These are phyloP conservation scores for Neocucurbitaria cava DNA, from an alignment of 2,329 filamentous ascomycete genomes.

Conservation along the genomic window DNA sequence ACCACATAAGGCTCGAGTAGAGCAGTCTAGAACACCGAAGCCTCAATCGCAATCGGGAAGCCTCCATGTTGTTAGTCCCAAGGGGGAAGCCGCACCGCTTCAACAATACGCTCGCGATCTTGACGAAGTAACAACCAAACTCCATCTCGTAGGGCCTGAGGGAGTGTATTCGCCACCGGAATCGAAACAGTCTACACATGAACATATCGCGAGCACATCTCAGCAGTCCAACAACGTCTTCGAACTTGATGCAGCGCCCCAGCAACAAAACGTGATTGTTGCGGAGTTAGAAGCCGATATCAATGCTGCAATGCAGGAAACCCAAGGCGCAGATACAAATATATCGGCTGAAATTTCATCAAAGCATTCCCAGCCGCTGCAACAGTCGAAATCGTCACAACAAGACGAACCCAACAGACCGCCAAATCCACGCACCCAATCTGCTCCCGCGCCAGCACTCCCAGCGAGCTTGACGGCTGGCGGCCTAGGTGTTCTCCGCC, in stretches of 20 bases:
- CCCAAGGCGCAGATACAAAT: background rate
- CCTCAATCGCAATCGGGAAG: background rate
- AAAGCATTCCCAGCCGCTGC: slow-evolving; percentile 7
- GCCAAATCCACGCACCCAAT: slow-evolving; percentile 7
- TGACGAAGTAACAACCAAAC: background rate
- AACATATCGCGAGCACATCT: background rate
- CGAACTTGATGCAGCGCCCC: slow-evolving; percentile 19
- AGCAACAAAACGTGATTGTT: slow-evolving; percentile 10
- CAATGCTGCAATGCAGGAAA: slow-evolving; percentile 1
- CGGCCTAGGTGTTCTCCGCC: slow-evolving; percentile 6
- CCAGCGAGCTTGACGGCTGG: slow-evolving; percentile 32
- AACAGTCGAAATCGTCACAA: too few relatives aligned
- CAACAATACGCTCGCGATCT: slow-evolving; percentile 1
- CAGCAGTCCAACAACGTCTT: slow-evolving; percentile 4
- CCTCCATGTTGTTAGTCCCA: slow-evolving; percentile 2
- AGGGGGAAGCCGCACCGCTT: background rate
- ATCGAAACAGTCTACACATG: background rate
- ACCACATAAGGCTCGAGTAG: background rate
- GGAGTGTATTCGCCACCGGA: slow-evolving; percentile 4
- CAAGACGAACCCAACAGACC: background rate
- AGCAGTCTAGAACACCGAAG: slow-evolving; percentile 1
- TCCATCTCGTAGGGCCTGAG: slow-evolving; percentile 9
- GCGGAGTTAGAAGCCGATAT: slow-evolving; percentile 30
- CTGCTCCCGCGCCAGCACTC: slow-evolving; percentile 8
- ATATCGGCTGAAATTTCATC: slow-evolving; percentile 5